Conservation (phyloP, 169 alveolate genomes). For the Fabrea salina region DNA sequence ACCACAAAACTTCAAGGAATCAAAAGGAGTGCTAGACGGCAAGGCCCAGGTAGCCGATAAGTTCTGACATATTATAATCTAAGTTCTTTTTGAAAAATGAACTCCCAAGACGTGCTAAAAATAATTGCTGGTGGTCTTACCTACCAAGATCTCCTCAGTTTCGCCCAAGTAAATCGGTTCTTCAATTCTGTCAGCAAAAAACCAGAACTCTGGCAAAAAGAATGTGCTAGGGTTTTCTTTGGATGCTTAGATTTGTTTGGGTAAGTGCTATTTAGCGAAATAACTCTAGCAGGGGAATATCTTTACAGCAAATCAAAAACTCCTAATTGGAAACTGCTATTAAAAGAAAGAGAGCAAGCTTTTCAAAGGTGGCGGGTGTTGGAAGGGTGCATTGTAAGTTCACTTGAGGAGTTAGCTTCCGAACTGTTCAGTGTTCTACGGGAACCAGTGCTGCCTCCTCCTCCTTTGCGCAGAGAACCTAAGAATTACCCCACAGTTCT, state of each 20-base stretch:
- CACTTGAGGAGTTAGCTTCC: background rate
- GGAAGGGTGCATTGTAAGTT: background rate
- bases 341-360: background rate
- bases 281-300: background rate
- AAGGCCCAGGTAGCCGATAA: no score
- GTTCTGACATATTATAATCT: background rate
- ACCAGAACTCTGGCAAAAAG: conserved; percentile 13
- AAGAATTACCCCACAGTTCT: background rate
- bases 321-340: background rate
- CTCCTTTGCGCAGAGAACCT: background rate
- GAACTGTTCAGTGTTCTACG: background rate
- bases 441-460: conserved; percentile 17
- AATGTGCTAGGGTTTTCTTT: background rate
- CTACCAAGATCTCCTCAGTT: background rate
- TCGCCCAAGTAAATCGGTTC: background rate
- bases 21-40: no score
- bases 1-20: no score
- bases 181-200: background rate
- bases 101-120: background rate
- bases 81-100: conserved; percentile 7
- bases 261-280: conserved; percentile 7
- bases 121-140: conserved; percentile 5
- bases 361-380: background rate
- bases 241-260: conserved; percentile 10
- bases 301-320: background rate